Percentiles rank a stretch among this genome's conserved stretches.
phyloP scores from a whole-genome alignment of 2,329 filamentous ascomycete species.

The Corniculantispora saksenae region DNA sequence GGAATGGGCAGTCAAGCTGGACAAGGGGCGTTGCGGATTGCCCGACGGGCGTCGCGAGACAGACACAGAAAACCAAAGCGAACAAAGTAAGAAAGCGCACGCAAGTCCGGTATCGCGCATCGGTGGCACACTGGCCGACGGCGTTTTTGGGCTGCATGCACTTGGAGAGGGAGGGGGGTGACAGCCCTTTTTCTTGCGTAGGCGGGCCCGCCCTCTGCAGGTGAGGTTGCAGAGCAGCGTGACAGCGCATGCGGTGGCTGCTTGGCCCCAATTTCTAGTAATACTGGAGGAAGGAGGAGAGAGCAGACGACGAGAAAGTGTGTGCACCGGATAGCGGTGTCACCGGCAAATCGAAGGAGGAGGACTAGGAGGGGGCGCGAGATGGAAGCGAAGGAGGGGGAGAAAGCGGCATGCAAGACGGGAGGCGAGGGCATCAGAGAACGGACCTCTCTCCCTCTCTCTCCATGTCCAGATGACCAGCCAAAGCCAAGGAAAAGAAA shows the following conservation, averaged over 20 bases:
- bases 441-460: neutral
- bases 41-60: too few species aligned
- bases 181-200: neutral
- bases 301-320: neutral
- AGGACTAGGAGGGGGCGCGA: neutral
- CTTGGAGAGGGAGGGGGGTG: neutral
- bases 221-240: slow-evolving; percentile 10
- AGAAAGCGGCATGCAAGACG: neutral
- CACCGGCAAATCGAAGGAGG: neutral
- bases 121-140: neutral
- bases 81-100: neutral
- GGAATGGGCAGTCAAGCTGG: neutral
- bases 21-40: neutral
- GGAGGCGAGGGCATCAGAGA: neutral
- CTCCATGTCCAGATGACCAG: neutral
- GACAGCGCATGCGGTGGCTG: slow-evolving; percentile 14
- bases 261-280: neutral
- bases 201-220: neutral
- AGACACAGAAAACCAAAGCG: neutral
- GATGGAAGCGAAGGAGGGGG: neutral
- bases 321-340: neutral
- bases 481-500: neutral
- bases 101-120: neutral
- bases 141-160: neutral
- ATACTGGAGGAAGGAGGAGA: neutral